Evolutionary conservation across 768 basidiomycete species (phyloP).

Genomic region (Leccinum fibrillosum): DNA sequence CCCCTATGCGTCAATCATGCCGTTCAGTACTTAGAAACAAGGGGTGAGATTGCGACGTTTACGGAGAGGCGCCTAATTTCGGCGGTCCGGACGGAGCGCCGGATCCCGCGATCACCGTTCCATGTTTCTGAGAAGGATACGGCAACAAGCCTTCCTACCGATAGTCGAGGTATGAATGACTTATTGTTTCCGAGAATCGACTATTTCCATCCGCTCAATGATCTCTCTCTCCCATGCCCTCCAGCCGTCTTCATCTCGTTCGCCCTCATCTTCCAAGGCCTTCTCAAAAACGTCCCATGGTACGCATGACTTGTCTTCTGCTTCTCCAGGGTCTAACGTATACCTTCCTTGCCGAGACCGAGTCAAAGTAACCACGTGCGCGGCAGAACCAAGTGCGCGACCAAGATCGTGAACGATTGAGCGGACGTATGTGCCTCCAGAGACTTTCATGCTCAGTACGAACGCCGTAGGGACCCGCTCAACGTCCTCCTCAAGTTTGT

Average conservation of each 20-base stretch:
- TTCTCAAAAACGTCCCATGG: slow-evolving; percentile 73
- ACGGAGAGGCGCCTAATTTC: background rate
- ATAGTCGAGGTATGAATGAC: background rate
- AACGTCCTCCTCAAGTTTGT: slow-evolving; percentile 30
- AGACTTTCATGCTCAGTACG: slow-evolving; percentile 88
- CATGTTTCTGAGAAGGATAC: background rate
- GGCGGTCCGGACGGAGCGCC: background rate
- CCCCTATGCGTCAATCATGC: background rate
- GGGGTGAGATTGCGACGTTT: background rate
- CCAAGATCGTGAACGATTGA: slow-evolving; percentile 94
- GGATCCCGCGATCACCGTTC: background rate
- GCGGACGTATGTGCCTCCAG: slow-evolving; percentile 95
- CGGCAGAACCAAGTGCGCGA: slow-evolving; percentile 77
- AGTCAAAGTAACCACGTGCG: slow-evolving; percentile 88
- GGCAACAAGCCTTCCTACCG: background rate
- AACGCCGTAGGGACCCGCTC: slow-evolving; percentile 67
- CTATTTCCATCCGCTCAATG: slow-evolving; percentile 59
- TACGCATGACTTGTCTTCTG: slow-evolving; percentile 58
- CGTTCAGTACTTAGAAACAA: background rate
- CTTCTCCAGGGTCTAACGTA: slow-evolving; percentile 46
- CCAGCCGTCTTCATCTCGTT: slow-evolving; percentile 65
- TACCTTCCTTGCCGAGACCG: slow-evolving; percentile 90
- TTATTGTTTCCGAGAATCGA: slow-evolving; percentile 34
- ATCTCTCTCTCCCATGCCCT: slow-evolving; percentile 81
- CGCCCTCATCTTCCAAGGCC: slow-evolving; percentile 51